Evolutionary conservation across 148 eudicot species (phyloP).

Genomic region (Talinum fruticosum): DNA sequence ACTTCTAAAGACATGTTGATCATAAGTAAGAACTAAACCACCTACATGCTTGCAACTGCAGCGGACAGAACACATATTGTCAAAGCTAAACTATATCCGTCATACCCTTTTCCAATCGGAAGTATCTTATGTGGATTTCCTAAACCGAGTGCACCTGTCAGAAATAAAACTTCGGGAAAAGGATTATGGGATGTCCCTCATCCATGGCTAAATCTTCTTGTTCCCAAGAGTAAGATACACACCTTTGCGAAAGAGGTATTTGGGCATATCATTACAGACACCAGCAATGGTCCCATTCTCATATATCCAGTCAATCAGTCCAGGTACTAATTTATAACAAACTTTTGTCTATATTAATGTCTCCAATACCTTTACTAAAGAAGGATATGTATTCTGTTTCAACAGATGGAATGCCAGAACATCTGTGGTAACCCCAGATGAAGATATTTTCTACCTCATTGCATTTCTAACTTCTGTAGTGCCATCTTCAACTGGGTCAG

Average conservation of each 20-base stretch:
- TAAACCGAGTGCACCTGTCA: conserved; percentile 77
- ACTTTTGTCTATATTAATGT: not conserved
- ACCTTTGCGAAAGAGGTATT: conserved; percentile 67
- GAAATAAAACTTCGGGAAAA: conserved; percentile 66
- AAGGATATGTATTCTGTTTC: not conserved
- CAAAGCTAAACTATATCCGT: conserved; percentile 47
- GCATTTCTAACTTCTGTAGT: conserved; percentile 50
- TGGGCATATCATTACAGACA: conserved; percentile 65
- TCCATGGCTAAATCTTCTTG: conserved; percentile 91
- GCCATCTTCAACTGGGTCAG: conserved; percentile 53
- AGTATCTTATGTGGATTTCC: conserved; percentile 72
- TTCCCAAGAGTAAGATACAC: conserved; percentile 66
- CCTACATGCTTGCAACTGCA: conserved; percentile 39
- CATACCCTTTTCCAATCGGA: conserved; percentile 61
- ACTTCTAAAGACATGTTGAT: conserved; percentile 1
- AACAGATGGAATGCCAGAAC: conserved; percentile 71
- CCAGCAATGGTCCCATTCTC: conserved; percentile 79
- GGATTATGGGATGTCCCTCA: conserved; percentile 43
- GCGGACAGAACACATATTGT: conserved; percentile 44
- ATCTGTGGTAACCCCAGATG: conserved; percentile 78
- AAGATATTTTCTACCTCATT: conserved; percentile 69
- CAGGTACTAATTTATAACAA: conserved; percentile 37
- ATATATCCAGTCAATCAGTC: conserved; percentile 85
- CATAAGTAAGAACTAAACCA: conserved; percentile 16
- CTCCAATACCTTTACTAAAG: not conserved